These are phyloP conservation scores for Mediolabrus comicus DNA, from an alignment of 108 stramenopile genomes.

Conservation along the genomic window DNA sequence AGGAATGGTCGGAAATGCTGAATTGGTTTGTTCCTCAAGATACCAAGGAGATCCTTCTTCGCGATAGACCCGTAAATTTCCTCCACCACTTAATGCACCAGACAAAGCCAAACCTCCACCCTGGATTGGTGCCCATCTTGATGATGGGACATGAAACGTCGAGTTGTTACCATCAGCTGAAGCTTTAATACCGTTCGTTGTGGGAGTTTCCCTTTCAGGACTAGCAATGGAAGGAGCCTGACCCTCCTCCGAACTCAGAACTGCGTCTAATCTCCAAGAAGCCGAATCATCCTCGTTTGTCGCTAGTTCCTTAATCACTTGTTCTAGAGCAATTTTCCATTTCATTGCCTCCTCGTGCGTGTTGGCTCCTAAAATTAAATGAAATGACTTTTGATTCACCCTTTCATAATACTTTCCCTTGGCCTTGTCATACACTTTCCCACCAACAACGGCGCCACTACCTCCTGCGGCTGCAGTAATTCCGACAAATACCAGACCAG, in stretches of 20 bases:
- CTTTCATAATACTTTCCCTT: conserved; percentile 24
- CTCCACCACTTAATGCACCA: conserved; percentile 59
- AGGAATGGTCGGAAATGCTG: conserved; percentile 19
- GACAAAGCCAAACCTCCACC: conserved; percentile 55
- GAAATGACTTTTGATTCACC: conserved; percentile 44
- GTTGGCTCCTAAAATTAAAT: conserved; percentile 54
- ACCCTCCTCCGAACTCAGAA: background rate
- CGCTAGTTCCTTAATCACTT: conserved; percentile 35
- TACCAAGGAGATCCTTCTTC: conserved; percentile 50
- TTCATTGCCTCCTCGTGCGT: conserved; percentile 56
- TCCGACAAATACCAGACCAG: conserved; percentile 73
- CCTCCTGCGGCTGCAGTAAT: conserved; percentile 80
- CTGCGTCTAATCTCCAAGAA: conserved; percentile 1
- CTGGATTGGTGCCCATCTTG: conserved; percentile 74
- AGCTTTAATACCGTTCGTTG: background rate
- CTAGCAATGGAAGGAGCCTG: background rate
- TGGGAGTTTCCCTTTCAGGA: background rate
- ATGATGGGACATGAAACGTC: conserved; percentile 18
- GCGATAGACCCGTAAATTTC: conserved; percentile 69
- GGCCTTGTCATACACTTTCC: conserved; percentile 44
- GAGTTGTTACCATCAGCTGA: conserved; percentile 7
- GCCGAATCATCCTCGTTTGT: conserved; percentile 8
- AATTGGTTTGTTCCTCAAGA: background rate
- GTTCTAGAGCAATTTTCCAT: conserved; percentile 65
- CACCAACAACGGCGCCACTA: conserved; percentile 67